phyloP scores from a whole-genome alignment of 2,329 filamentous ascomycete species.

The Pseudogymnoascus sp. region DNA sequence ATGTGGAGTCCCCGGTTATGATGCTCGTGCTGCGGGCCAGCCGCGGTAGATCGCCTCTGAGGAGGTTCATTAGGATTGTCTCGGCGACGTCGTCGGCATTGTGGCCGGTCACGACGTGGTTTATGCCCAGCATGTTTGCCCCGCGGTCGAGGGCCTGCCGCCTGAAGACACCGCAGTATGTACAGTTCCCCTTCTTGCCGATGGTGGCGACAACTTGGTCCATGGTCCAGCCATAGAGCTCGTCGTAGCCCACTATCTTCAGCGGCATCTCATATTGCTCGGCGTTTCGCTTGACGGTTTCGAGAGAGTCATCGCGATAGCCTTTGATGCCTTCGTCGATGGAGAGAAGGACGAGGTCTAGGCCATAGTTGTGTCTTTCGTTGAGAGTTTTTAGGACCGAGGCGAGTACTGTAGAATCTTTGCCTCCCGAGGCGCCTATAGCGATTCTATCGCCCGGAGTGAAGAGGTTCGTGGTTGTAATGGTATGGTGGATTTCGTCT shows the following conservation, averaged over 20 bases:
- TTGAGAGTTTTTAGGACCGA: conserved; percentile 93
- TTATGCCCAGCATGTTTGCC: conserved; percentile 76
- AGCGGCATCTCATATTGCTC: conserved; percentile 84
- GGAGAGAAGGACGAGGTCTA: conserved; percentile 78
- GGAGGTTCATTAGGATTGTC: conserved; percentile 93
- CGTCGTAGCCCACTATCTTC: conserved; percentile 84
- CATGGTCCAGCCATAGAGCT: conserved; percentile 98
- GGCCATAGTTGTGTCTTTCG: conserved; percentile 74
- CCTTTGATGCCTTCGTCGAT: conserved; percentile 97
- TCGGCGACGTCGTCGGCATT: conserved; percentile 97
- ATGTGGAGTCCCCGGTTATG: conserved; percentile 66
- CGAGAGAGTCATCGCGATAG: conserved; percentile 89
- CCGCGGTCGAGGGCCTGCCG: conserved; percentile 90
- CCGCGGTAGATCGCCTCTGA: conserved; percentile 81
- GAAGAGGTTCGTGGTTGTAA: conserved; percentile 74
- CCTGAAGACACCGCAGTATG: conserved; percentile 94
- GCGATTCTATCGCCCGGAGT: conserved; percentile 74
- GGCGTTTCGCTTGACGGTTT: conserved; percentile 93
- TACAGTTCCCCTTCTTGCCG: conserved; percentile 97
- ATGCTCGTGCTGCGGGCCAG: conserved; percentile 85
- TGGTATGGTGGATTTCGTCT: conserved; percentile 87
- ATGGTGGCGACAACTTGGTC: conserved; percentile 95
- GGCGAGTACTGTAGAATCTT: conserved; percentile 92
- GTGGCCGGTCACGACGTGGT: conserved; percentile 92
- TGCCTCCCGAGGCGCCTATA: conserved; percentile 92